These are phyloP conservation scores for Anthracocystis panici-leucophaei DNA, from an alignment of 1,284 basidiomycete genomes.

Conservation along the genomic window DNA sequence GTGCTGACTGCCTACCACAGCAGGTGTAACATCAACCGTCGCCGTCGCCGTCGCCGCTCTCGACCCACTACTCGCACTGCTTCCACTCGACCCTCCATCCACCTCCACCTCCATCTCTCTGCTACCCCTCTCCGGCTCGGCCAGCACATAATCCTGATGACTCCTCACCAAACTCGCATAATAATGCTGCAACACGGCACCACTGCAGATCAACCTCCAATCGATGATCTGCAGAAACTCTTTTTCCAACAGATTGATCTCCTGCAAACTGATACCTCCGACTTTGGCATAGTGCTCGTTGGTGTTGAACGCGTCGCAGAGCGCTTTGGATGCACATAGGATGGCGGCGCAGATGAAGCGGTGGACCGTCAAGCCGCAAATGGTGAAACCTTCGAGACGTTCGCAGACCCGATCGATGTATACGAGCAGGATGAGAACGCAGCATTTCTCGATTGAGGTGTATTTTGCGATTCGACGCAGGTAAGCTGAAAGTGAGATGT, in stretches of 20 bases:
- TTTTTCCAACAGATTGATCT: slow-evolving; percentile 69
- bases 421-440: slow-evolving; percentile 66
- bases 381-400: slow-evolving; percentile 65
- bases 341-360: slow-evolving; percentile 68
- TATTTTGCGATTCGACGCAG: slow-evolving; percentile 67
- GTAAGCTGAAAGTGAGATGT: slow-evolving; percentile 64
- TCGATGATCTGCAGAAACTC: slow-evolving; percentile 68
- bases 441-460: slow-evolving; percentile 67
- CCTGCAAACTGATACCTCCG: slow-evolving; percentile 66
- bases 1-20: slow-evolving; percentile 25
- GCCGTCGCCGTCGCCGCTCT: slow-evolving; percentile 3
- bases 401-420: slow-evolving; percentile 69
- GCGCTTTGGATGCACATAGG: slow-evolving; percentile 66
- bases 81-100: slow-evolving; percentile 3
- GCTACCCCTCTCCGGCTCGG: slow-evolving; percentile 6
- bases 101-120: slow-evolving; percentile 9
- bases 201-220: slow-evolving; percentile 64
- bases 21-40: slow-evolving; percentile 5
- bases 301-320: slow-evolving; percentile 69
- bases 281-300: slow-evolving; percentile 68
- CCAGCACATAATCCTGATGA: slow-evolving; percentile 46
- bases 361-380: slow-evolving; percentile 68
- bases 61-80: slow-evolving; percentile 4
- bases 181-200: slow-evolving; percentile 65
- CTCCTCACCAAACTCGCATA: slow-evolving; percentile 64